phyloP scores from a whole-genome alignment of 257 asterid species.

The Solanum corneliomulleri region DNA sequence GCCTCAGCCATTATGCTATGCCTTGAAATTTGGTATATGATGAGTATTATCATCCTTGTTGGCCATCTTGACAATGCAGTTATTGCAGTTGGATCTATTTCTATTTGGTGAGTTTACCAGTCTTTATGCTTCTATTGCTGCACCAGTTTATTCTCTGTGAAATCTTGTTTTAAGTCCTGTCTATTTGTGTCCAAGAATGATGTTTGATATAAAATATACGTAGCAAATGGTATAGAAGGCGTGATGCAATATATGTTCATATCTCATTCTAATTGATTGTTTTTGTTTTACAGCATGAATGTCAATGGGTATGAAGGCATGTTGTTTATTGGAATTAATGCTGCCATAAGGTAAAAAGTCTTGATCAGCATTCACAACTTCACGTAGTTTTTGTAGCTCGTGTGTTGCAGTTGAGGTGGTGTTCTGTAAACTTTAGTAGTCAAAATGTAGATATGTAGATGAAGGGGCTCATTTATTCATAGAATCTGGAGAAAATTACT shows the following conservation, averaged over 20 bases:
- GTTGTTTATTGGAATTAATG: constrained; percentile 74
- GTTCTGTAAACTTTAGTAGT: background rate
- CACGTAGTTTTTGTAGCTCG: background rate
- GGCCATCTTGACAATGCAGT: constrained; percentile 71
- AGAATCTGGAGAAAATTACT: no score
- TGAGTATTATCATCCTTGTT: constrained; percentile 60
- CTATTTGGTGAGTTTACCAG: constrained; percentile 50
- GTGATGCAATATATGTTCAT: background rate
- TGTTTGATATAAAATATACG: background rate
- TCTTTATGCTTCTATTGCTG: background rate
- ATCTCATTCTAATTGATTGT: background rate
- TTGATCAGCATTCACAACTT: background rate
- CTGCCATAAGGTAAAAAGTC: constrained; percentile 54
- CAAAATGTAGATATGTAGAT: no score
- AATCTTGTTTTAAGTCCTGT: background rate
- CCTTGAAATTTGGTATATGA: constrained; percentile 82
- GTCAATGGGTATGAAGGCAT: constrained; percentile 63
- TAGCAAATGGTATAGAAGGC: background rate
- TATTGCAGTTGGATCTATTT: constrained; percentile 68
- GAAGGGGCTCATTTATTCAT: no score
- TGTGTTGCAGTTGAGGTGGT: background rate
- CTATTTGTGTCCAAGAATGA: background rate
- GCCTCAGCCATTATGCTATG: constrained; percentile 89
- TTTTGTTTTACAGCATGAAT: constrained; percentile 42
- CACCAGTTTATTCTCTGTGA: background rate